phyloP scores from a whole-genome alignment of 176 grass and related monocot genomes.

The Areca catechu region DNA sequence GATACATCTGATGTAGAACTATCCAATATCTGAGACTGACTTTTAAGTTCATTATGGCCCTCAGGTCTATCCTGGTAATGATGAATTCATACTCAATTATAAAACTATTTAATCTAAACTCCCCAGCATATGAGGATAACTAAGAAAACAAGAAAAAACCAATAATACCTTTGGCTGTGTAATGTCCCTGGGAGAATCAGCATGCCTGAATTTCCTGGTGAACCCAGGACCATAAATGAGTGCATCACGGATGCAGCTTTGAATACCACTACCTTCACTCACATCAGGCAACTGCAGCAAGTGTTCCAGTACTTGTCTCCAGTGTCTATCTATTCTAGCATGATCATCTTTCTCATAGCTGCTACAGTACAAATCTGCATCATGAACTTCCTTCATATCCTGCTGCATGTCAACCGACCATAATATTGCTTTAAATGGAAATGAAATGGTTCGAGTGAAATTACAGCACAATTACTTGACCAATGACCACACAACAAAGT shows the following conservation, averaged over 20 bases:
- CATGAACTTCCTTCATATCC: constrained; percentile 6
- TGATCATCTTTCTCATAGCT: constrained; percentile 22
- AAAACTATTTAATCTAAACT: too few relatives aligned
- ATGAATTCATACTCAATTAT: constrained; percentile 20
- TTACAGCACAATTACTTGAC: too few relatives aligned
- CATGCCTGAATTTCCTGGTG: not conserved
- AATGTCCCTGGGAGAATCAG: constrained; percentile 1
- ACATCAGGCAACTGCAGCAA: constrained; percentile 38
- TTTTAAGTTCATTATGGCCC: constrained; percentile 19
- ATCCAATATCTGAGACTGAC: constrained; percentile 8
- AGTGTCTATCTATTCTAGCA: constrained; percentile 29
- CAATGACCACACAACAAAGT: too few relatives aligned
- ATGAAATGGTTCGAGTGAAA: not conserved
- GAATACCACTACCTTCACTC: constrained; percentile 50
- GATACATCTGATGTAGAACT: not conserved
- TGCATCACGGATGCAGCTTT: constrained; percentile 45
- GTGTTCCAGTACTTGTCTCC: constrained; percentile 43
- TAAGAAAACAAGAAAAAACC: not conserved
- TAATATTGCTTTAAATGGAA: not conserved
- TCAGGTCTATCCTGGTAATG: constrained; percentile 25
- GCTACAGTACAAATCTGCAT: constrained; percentile 15
- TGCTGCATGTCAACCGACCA: constrained; percentile 16
- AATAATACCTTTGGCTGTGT: constrained; percentile 13
- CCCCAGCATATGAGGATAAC: not conserved
- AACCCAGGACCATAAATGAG: constrained; percentile 18